These are phyloP conservation scores for Fremontodendron californicum DNA, from an alignment of 345 rosid genomes.

Conservation along the genomic window DNA sequence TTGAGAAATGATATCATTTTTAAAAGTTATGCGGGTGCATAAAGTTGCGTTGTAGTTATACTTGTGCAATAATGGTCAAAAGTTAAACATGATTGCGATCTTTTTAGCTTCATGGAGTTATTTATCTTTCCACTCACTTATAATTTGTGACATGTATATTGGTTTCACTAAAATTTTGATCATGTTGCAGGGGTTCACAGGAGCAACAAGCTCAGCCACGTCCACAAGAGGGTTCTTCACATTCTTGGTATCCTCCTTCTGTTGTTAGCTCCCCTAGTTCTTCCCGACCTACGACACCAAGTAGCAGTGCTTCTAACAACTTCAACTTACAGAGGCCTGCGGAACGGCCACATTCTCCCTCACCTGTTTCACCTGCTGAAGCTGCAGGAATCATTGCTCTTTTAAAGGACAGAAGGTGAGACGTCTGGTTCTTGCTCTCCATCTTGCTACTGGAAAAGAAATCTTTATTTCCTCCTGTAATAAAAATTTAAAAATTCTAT, in stretches of 20 bases:
- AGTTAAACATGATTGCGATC: neutral
- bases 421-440: neutral
- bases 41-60: neutral
- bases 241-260: constrained; percentile 80
- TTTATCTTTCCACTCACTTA: neutral
- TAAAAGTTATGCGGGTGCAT: neutral
- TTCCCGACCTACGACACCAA: constrained; percentile 55
- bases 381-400: constrained; percentile 58
- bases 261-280: constrained; percentile 48
- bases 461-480: neutral
- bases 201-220: constrained; percentile 63
- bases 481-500: neutral
- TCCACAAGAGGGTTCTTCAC: constrained; percentile 53
- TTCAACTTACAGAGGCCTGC: constrained; percentile 32
- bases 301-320: constrained; percentile 35
- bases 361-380: constrained; percentile 71
- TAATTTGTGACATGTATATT: neutral
- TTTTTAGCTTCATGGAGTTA: neutral
- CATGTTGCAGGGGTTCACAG: constrained; percentile 55
- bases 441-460: neutral
- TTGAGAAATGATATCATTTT: neutral
- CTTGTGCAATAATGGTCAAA: neutral
- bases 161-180: constrained; percentile 9
- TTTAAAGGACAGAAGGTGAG: constrained; percentile 73
- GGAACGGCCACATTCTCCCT: constrained; percentile 37